Evolutionary conservation across 2,329 filamentous ascomycete species (phyloP), one percentile per base, ranked within the genome.

Genomic region (Cordyceps fumosorosea): DNA sequence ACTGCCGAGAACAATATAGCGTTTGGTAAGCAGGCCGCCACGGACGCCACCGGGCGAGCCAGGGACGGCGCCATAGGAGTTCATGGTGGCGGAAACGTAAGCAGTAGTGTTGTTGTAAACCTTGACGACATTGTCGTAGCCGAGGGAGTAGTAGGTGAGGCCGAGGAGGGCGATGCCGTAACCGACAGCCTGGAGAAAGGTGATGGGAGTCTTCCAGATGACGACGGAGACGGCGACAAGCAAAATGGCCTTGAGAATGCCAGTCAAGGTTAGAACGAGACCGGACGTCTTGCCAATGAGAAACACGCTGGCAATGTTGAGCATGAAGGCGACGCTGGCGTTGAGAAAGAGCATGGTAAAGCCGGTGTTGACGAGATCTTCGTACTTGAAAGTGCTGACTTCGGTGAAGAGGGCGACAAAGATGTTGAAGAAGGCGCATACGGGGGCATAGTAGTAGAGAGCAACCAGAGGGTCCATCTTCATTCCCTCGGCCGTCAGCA

Each of bases 381-480:
- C 82, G 76, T 87, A 80, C 53, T 84, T 81, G 76, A 96, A 85
- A 44, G 72, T 78, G 42, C 84, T 84, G 2, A 89, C 73, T 75
- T 96, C 90, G n/a, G 85, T 79, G 67, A 89, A 78, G 63, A 90
- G 73, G 64, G 88, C 85, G 40, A 91, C 85, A 44, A 88, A 68
- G 62, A 88, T 79, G 77, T 96, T 96, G 86, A 92, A 91, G 69
- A 88, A 75, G 55, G 90, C 89, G 75, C 91, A 96, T 55, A 91
- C 87, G 5, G 91, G 91, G 0, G 91, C 91, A 72, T 91, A 96
- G 80, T 96, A 96, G 81, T 96, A 96, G 24, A 96, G 83, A 37
- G 89, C 91, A 65, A 95, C 90, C 42, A 96, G 82, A 42, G 91
- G 90, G 71, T 95, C 90, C 91, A 96, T 95, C 80, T 90, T 91